These are phyloP conservation scores for Aspergillus haitiensis DNA, from an alignment of 495 filamentous ascomycete species.

Conservation along the genomic window DNA sequence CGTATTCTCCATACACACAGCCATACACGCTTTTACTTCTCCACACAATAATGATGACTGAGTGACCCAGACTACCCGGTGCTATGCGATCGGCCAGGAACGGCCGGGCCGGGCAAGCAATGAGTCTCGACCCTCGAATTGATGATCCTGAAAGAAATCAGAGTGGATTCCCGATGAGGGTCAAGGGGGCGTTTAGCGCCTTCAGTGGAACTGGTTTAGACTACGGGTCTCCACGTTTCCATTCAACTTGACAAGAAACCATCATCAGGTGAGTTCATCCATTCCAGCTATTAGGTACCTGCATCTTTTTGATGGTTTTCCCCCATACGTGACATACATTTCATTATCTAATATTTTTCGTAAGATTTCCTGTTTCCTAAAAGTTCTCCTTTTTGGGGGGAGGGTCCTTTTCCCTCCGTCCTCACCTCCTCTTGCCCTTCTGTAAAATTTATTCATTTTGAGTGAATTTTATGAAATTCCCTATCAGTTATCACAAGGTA, in stretches of 20 bases:
- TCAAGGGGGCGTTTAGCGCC: not conserved
- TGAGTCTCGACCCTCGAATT: slow-evolving; percentile 18
- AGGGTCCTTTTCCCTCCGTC: not conserved
- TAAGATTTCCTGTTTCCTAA: too few relatives aligned
- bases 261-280: not conserved
- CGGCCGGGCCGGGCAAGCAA: slow-evolving; percentile 25
- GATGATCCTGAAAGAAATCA: slow-evolving; percentile 13
- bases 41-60: slow-evolving; percentile 5
- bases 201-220: not conserved
- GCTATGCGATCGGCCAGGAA: slow-evolving; percentile 34
- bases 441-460: not conserved
- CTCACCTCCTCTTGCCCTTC: slow-evolving; percentile 1
- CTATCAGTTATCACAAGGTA: not conserved
- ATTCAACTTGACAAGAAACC: not conserved
- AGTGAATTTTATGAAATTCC: not conserved
- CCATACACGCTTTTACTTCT: not conserved
- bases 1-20: not conserved
- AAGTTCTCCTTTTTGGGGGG: too few relatives aligned
- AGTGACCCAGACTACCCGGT: slow-evolving; percentile 19
- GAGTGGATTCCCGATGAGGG: not conserved
- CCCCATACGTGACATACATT: too few relatives aligned
- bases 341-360: too few relatives aligned
- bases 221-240: slow-evolving; percentile 10
- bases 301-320: too few relatives aligned
- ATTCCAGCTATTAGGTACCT: not conserved